phyloP scores from a whole-genome alignment of 2,329 filamentous ascomycete species.

The Sporothrix variecibatus region DNA sequence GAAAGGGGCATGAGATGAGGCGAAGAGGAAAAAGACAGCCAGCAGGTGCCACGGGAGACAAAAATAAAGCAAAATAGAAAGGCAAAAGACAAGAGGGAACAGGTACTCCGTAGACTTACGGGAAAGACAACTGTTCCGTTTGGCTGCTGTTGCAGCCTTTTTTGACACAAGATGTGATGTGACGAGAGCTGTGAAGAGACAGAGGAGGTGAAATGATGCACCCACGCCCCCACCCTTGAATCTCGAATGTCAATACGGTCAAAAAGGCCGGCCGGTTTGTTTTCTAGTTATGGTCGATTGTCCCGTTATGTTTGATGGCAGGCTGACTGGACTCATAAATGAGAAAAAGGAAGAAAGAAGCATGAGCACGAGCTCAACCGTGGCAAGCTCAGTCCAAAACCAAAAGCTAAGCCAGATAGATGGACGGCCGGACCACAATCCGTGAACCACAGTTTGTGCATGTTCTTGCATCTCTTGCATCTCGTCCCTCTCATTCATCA shows the following conservation, averaged over 20 bases:
- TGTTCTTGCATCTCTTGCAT: not conserved
- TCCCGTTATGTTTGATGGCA: not conserved
- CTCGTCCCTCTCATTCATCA: not conserved
- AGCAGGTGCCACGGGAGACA: not conserved
- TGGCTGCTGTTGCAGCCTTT: not conserved
- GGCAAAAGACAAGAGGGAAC: no score
- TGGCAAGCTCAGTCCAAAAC: not conserved
- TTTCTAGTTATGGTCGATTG: not conserved
- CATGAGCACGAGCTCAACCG: not conserved
- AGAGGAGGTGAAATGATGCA: not conserved
- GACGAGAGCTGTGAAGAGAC: not conserved
- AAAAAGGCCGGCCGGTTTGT: not conserved
- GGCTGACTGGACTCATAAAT: not conserved
- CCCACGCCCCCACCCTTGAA: not conserved
- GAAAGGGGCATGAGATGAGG: not conserved
- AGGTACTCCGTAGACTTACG: no score
- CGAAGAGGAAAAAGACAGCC: not conserved
- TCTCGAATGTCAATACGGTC: not conserved
- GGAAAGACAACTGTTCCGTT: not conserved
- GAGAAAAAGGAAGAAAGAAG: not conserved
- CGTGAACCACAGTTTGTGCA: not conserved
- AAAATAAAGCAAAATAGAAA: not conserved
- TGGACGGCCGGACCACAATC: slow-evolving; percentile 8
- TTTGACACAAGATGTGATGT: not conserved
- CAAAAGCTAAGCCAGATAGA: not conserved